These are phyloP conservation scores for Yamadazyma blattariae DNA, from an alignment of 1,139 yeast species.

Conservation along the genomic window DNA sequence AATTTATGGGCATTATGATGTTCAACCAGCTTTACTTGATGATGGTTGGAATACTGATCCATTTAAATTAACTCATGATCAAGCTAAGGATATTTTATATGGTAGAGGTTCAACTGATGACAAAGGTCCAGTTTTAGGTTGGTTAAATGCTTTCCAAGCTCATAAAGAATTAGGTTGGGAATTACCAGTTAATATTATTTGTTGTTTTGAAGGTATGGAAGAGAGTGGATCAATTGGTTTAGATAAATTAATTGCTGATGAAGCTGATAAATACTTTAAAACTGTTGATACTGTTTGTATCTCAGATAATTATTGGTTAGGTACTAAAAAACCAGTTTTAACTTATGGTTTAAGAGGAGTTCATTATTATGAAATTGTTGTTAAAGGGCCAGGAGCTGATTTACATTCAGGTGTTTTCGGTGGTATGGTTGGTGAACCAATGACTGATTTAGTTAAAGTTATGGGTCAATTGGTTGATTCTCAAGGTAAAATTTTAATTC, in stretches of 20 bases:
- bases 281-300: conserved; percentile 93
- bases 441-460: conserved; percentile 85
- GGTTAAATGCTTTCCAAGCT: conserved; percentile 93
- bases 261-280: conserved; percentile 77
- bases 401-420: conserved; percentile 97
- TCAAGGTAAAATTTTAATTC: conserved; percentile 78
- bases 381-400: conserved; percentile 95
- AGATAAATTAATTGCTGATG: conserved; percentile 75
- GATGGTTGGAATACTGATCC: conserved; percentile 98
- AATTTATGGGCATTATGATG: conserved; percentile 96
- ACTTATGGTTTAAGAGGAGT: conserved; percentile 98
- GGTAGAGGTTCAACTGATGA: conserved; percentile 98
- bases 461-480: conserved; percentile 75
- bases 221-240: conserved; percentile 94
- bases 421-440: conserved; percentile 95
- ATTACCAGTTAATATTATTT: conserved; percentile 87
- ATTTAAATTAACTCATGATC: conserved; percentile 59
- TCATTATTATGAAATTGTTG: conserved; percentile 79
- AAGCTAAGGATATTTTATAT: conserved; percentile 61
- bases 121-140: conserved; percentile 96
- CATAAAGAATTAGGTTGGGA: conserved; percentile 82
- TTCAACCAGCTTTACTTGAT: conserved; percentile 88
- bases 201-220: conserved; percentile 99
- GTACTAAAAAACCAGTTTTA: conserved; percentile 92
- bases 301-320: conserved; percentile 97